Percentiles rank a stretch among this genome's conserved stretches.
These are phyloP conservation scores for Prunus fruticosa DNA, from an alignment of 306 rosid genomes.

Conservation along the genomic window DNA sequence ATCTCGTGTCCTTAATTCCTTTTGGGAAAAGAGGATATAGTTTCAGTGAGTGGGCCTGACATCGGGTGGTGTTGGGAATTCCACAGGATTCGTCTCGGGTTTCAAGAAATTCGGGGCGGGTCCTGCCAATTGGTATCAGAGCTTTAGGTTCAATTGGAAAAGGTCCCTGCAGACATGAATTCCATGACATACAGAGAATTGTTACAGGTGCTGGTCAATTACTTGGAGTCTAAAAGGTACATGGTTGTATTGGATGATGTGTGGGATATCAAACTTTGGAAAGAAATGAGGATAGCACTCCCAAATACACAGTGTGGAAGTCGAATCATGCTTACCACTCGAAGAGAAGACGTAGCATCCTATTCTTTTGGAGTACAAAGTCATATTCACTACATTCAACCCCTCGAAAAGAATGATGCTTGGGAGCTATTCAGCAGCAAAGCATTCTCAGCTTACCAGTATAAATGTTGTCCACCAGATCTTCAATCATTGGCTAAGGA, in stretches of 20 bases:
- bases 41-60: no score
- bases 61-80: no score
- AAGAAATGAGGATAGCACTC: slow-evolving; percentile 1
- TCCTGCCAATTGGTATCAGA: no score
- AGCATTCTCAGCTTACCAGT: slow-evolving; percentile 4
- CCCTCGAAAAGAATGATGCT: neutral
- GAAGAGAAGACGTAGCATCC: slow-evolving; percentile 8
- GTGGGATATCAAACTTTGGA: slow-evolving; percentile 18
- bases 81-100: no score
- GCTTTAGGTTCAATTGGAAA: no score
- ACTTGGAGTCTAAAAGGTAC: slow-evolving; percentile 15
- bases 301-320: slow-evolving; percentile 16
- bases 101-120: no score
- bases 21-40: no score
- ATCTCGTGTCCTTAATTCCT: no score
- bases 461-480: slow-evolving; percentile 4
- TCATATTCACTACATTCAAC: slow-evolving; percentile 1
- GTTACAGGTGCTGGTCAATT: neutral
- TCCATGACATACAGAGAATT: slow-evolving; percentile 12
- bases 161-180: slow-evolving; percentile 11
- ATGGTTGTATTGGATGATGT: slow-evolving; percentile 12
- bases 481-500: neutral
- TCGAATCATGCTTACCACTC: slow-evolving; percentile 24
- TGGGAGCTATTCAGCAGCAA: slow-evolving; percentile 27
- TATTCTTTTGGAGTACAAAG: slow-evolving; percentile 9